Conservation (phyloP, 345 rosid genomes). For the Brassica incana region DNA sequence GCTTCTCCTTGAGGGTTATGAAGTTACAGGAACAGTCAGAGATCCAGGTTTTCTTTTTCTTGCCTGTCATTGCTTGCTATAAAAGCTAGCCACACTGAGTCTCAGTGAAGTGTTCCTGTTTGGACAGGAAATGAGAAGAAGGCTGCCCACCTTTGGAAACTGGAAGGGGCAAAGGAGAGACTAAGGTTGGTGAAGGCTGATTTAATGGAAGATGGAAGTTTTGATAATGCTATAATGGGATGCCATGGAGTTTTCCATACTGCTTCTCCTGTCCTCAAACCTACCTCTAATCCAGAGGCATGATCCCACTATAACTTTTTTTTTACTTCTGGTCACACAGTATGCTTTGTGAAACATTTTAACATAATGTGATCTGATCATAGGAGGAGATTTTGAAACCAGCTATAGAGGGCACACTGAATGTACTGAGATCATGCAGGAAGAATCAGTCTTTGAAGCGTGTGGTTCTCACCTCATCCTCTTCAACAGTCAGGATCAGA, state of each 20-base stretch:
- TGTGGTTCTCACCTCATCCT: conserved; percentile 85
- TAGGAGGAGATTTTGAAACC: conserved; percentile 83
- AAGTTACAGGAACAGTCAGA: conserved; percentile 84
- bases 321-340: not conserved
- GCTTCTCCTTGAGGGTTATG: conserved; percentile 71
- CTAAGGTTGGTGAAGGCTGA: conserved; percentile 73
- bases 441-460: conserved; percentile 65
- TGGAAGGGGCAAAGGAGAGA: conserved; percentile 87
- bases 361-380: conserved; percentile 14
- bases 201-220: conserved; percentile 75
- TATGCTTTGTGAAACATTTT: conserved; percentile 5
- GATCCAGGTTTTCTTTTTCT: conserved; percentile 56
- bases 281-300: conserved; percentile 84
- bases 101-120: not conserved
- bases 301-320: not conserved
- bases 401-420: conserved; percentile 77
- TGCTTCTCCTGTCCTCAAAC: conserved; percentile 82
- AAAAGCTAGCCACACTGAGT: not conserved
- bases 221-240: conserved; percentile 69
- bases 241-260: conserved; percentile 94
- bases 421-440: conserved; percentile 78
- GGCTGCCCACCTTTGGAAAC: conserved; percentile 66
- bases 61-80: not conserved
- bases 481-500: conserved; percentile 71
- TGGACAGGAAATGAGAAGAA: conserved; percentile 65